Evolutionary conservation across 371 early-diverging fungal genomes (phyloP).

Genomic region (Lichtheimia ornata): DNA sequence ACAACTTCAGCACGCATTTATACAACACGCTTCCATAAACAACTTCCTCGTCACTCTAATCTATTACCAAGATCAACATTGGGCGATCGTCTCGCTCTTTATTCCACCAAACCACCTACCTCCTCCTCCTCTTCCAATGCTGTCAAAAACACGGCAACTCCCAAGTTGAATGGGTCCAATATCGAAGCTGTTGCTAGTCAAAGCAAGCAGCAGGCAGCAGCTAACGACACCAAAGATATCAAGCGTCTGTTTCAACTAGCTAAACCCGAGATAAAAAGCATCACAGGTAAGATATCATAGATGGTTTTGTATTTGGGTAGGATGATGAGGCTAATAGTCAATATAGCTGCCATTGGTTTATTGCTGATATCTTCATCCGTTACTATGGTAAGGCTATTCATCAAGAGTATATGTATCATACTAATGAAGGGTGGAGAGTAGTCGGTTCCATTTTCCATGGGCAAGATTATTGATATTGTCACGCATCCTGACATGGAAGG

Average conservation of each 20-base stretch:
- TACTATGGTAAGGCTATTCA: slow-evolving; percentile 54
- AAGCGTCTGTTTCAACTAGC: slow-evolving; percentile 43
- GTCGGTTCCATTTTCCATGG: slow-evolving; percentile 80
- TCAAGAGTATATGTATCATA: neutral
- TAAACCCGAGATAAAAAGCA: slow-evolving; percentile 44
- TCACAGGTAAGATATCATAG: slow-evolving; percentile 37
- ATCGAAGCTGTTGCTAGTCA: too few relatives aligned
- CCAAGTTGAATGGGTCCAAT: too few relatives aligned
- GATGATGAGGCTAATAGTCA: neutral
- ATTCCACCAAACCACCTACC: too few relatives aligned
- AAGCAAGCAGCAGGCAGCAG: too few relatives aligned
- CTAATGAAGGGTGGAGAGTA: neutral
- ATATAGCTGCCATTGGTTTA: slow-evolving; percentile 47
- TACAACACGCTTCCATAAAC: too few relatives aligned
- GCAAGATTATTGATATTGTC: slow-evolving; percentile 79
- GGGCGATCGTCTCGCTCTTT: too few relatives aligned
- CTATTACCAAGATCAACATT: too few relatives aligned
- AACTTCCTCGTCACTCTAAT: too few relatives aligned
- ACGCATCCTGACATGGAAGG: slow-evolving; percentile 48
- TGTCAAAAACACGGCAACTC: too few relatives aligned
- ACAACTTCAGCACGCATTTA: too few relatives aligned
- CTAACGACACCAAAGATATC: slow-evolving; percentile 22
- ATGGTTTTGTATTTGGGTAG: neutral
- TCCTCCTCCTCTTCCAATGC: too few relatives aligned
- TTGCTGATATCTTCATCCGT: slow-evolving; percentile 74